A percentile compares a stretch with the other conserved stretches of the same genome.
Conservation (phyloP, 176 grass and related monocot genomes). For the Lolium perenne region DNA sequence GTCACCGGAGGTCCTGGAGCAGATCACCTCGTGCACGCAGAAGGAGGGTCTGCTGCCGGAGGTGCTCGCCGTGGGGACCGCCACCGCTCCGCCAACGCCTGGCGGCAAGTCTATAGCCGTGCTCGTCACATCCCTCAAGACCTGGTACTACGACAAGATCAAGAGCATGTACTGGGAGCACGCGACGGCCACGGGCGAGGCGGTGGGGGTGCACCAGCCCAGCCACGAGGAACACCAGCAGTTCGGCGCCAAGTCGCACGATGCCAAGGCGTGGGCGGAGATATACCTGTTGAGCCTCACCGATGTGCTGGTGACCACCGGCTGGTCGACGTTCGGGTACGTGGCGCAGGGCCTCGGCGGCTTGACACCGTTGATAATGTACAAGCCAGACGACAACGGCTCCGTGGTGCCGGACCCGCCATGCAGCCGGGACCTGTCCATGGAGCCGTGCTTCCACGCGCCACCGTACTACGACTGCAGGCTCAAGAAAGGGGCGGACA, state of each 20-base stretch:
- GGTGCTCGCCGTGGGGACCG: not conserved
- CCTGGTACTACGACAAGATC: slow-evolving; percentile 53
- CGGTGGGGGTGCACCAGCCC: slow-evolving; percentile 15
- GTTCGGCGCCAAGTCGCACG: slow-evolving; percentile 43
- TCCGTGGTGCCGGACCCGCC: slow-evolving; percentile 14
- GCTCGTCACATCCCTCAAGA: slow-evolving; percentile 48
- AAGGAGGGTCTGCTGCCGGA: slow-evolving; percentile 35
- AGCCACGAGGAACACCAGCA: slow-evolving; percentile 67
- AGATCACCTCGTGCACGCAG: slow-evolving; percentile 44
- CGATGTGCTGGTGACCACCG: slow-evolving; percentile 57
- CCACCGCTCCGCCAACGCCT: not conserved
- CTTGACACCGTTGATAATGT: slow-evolving; percentile 60
- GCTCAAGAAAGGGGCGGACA: slow-evolving; percentile 39
- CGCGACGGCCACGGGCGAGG: slow-evolving; percentile 45
- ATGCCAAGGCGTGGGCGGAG: slow-evolving; percentile 68
- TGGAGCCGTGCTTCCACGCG: slow-evolving; percentile 73
- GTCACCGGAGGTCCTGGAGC: slow-evolving; percentile 41
- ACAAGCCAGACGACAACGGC: not conserved
- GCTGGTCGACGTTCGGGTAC: slow-evolving; percentile 72
- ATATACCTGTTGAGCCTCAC: slow-evolving; percentile 75
- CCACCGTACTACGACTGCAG: slow-evolving; percentile 72
- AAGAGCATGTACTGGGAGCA: slow-evolving; percentile 77
- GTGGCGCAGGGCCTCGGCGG: slow-evolving; percentile 64
- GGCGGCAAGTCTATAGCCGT: slow-evolving; percentile 43
- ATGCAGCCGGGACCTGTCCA: slow-evolving; percentile 43